Percentiles rank a stretch among this genome's conserved stretches.
Conservation (phyloP, 2,329 filamentous ascomycete species). For the Pochonia chlamydosporia region DNA sequence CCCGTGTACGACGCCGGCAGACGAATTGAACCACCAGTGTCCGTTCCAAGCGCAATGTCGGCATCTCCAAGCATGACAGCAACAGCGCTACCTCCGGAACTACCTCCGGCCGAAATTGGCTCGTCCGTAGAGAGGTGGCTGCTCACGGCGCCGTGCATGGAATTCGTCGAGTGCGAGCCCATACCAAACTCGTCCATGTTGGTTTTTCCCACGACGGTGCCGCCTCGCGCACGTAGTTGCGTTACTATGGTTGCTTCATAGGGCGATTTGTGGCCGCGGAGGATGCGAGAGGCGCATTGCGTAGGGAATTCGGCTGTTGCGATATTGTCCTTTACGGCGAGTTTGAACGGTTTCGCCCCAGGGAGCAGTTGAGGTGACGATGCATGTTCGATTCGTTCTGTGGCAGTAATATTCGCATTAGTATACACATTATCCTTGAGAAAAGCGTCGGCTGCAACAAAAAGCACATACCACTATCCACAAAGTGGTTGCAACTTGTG, state of each 20-base stretch:
- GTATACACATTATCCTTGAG: neutral
- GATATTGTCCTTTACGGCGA: slow-evolving; percentile 76
- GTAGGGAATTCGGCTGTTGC: slow-evolving; percentile 60
- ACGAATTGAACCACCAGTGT: slow-evolving; percentile 85
- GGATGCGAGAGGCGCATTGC: slow-evolving; percentile 75
- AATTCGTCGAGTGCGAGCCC: slow-evolving; percentile 77
- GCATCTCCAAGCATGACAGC: slow-evolving; percentile 62
- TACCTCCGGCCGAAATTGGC: slow-evolving; percentile 69
- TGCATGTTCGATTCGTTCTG: slow-evolving; percentile 4
- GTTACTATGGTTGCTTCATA: slow-evolving; percentile 77
- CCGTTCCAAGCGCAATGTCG: slow-evolving; percentile 73
- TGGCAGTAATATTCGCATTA: no score
- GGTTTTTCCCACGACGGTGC: slow-evolving; percentile 67
- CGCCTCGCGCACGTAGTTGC: slow-evolving; percentile 58
- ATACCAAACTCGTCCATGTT: slow-evolving; percentile 97
- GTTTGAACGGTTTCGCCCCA: slow-evolving; percentile 28
- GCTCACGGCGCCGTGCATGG: slow-evolving; percentile 59
- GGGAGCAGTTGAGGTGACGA: slow-evolving; percentile 13
- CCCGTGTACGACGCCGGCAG: slow-evolving; percentile 85
- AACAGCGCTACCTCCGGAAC: slow-evolving; percentile 88
- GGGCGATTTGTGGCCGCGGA: slow-evolving; percentile 66
- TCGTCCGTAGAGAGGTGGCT: slow-evolving; percentile 35
- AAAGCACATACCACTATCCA: slow-evolving; percentile 20
- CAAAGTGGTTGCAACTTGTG: slow-evolving; percentile 30
- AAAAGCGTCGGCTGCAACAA: neutral